Conservation (phyloP, 139 green algal species). For the Trebouxia sp. region DNA sequence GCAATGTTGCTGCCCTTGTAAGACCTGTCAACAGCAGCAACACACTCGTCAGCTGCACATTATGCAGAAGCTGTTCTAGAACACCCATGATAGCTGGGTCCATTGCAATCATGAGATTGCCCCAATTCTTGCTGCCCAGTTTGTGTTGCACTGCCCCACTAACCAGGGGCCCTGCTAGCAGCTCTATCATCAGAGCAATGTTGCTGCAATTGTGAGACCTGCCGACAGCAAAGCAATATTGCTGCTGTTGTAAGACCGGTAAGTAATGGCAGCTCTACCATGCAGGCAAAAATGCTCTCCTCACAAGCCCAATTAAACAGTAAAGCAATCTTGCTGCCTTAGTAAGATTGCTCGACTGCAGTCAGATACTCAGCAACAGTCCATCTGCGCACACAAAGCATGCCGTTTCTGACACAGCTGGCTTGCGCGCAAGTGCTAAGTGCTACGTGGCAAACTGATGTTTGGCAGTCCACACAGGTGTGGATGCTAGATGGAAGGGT, state of each 20-base stretch:
- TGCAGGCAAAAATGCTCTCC: no score
- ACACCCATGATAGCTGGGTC: constrained; percentile 52
- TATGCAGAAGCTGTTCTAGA: constrained; percentile 7
- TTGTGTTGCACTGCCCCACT: constrained; percentile 74
- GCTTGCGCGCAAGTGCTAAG: no score
- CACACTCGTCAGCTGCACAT: not conserved
- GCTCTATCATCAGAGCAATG: constrained; percentile 78
- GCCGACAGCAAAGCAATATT: constrained; percentile 56
- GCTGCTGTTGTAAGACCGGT: constrained; percentile 61
- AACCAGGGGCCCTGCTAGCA: constrained; percentile 72
- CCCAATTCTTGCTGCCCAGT: constrained; percentile 72
- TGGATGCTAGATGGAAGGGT: no score
- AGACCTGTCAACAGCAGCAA: constrained; percentile 24
- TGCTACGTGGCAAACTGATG: no score
- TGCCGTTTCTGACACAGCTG: no score
- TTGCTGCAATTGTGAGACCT: constrained; percentile 68
- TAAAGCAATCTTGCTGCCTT: not conserved
- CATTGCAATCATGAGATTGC: constrained; percentile 73
- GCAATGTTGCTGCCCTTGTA: constrained; percentile 75
- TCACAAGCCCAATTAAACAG: no score
- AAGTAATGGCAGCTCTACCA: not conserved
- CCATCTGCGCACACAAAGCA: no score
- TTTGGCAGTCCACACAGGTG: no score
- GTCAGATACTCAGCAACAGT: no score
- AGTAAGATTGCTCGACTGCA: no score